phyloP scores from a whole-genome alignment of 805 yeast genomes.

The Candida ortonii region DNA sequence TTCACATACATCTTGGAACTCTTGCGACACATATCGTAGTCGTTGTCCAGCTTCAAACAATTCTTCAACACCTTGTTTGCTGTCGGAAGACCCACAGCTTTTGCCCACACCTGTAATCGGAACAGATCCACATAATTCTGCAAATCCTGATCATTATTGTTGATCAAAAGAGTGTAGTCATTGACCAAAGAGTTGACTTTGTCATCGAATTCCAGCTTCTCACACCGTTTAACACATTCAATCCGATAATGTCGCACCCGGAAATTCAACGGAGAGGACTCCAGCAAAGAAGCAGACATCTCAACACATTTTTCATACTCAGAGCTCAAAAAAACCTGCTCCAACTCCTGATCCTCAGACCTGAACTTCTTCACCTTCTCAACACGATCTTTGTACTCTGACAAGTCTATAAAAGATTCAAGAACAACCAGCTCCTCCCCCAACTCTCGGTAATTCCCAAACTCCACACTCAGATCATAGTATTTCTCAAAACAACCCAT shows the following conservation, averaged over 20 bases:
- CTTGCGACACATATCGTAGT: conserved; percentile 55
- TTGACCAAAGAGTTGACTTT: conserved; percentile 23
- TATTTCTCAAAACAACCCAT: conserved; percentile 49
- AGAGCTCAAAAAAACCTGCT: conserved; percentile 8
- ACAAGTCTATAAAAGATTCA: conserved; percentile 6
- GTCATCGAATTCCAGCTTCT: conserved; percentile 14
- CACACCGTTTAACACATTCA: conserved; percentile 23
- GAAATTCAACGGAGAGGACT: conserved; percentile 44
- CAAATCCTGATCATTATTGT: conserved; percentile 19
- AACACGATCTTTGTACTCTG: background rate
- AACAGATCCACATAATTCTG: conserved; percentile 25
- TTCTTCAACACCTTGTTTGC: conserved; percentile 33
- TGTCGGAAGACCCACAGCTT: conserved; percentile 14
- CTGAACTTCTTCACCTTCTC: conserved; percentile 5
- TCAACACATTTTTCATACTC: conserved; percentile 30
- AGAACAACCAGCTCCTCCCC: conserved; percentile 19
- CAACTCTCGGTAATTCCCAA: conserved; percentile 47
- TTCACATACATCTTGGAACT: conserved; percentile 53
- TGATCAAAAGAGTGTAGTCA: conserved; percentile 25
- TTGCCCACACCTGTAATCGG: conserved; percentile 29
- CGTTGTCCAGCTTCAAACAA: conserved; percentile 79
- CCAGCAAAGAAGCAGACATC: conserved; percentile 34
- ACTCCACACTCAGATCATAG: conserved; percentile 46
- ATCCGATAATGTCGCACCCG: conserved; percentile 35
- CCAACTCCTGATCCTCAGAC: conserved; percentile 2